Percentiles rank a stretch among this genome's conserved stretches.
Evolutionary conservation across 2,329 filamentous ascomycete genomes (phyloP).

Genomic region (Gnomoniopsis sp.): DNA sequence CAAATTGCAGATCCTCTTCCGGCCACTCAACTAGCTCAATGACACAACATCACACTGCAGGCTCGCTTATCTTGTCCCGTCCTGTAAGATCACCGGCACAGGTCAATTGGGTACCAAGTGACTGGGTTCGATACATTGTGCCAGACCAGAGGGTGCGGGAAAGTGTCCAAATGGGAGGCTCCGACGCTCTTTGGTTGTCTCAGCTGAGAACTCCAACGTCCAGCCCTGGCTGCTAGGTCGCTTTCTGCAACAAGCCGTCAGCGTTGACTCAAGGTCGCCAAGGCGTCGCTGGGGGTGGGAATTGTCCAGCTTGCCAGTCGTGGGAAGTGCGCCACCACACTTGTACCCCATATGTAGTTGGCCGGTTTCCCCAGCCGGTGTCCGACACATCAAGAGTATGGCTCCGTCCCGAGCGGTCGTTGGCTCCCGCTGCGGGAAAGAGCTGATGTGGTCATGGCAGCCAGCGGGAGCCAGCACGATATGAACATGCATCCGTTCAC

Average conservation of each 20-base stretch:
- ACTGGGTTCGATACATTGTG: conserved; percentile 5
- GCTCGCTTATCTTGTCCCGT: conserved; percentile 15
- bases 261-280: conserved; percentile 7
- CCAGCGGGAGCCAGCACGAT: neutral
- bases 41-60: conserved; percentile 7
- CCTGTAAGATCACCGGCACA: conserved; percentile 7
- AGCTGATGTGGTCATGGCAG: neutral
- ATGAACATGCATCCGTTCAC: neutral
- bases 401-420: neutral
- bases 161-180: conserved; percentile 2
- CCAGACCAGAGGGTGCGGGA: conserved; percentile 4
- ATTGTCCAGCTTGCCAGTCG: neutral
- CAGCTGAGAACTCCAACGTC: conserved; percentile 1
- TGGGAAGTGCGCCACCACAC: neutral
- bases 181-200: conserved; percentile 9
- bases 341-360: neutral
- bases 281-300: neutral
- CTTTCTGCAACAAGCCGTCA: conserved; percentile 18
- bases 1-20: neutral
- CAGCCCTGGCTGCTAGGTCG: conserved; percentile 3
- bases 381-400: neutral
- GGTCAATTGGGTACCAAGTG: neutral
- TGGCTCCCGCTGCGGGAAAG: neutral
- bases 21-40: neutral
- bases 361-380: neutral